Evolutionary conservation across 2,329 filamentous ascomycete species (phyloP).

Genomic region (Trichophyton schoenleinii): DNA sequence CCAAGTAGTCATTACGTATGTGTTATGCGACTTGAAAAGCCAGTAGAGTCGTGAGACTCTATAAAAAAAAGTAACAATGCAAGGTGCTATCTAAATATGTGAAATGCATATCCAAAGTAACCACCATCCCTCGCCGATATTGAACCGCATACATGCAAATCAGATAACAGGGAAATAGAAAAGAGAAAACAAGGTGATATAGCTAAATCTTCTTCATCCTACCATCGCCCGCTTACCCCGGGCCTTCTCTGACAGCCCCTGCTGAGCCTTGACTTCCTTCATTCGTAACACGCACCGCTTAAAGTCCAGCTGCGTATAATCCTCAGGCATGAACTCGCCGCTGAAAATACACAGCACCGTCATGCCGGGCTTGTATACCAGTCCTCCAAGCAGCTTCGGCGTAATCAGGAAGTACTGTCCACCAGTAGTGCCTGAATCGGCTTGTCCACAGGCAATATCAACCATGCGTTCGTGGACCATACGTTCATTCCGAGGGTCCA

Average conservation of each 20-base stretch:
- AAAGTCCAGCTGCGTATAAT: slow-evolving; percentile 29
- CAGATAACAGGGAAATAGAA: neutral
- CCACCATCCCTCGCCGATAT: neutral
- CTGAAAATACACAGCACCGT: slow-evolving; percentile 86
- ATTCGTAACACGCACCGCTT: slow-evolving; percentile 24
- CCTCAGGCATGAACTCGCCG: slow-evolving; percentile 50
- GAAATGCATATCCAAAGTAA: slow-evolving; percentile 2
- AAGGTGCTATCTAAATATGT: neutral
- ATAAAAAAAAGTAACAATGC: neutral
- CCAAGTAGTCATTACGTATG: too few relatives aligned
- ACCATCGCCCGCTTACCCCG: neutral
- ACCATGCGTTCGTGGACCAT: slow-evolving; percentile 98
- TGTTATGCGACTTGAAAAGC: too few relatives aligned
- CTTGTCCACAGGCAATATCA: slow-evolving; percentile 68
- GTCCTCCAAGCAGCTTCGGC: slow-evolving; percentile 74
- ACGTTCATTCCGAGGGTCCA: slow-evolving; percentile 96
- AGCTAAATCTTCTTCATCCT: neutral
- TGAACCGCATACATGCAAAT: neutral
- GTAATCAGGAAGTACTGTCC: slow-evolving; percentile 92
- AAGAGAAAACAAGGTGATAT: neutral
- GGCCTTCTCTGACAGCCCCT: neutral
- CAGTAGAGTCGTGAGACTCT: neutral
- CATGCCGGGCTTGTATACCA: slow-evolving; percentile 85
- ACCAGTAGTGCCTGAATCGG: slow-evolving; percentile 43
- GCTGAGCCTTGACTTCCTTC: slow-evolving; percentile 18